Evolutionary conservation across 192 early-diverging fungal genomes (phyloP), one percentile per base, ranked within the genome.

Genomic region (Coemansia biformis): DNA sequence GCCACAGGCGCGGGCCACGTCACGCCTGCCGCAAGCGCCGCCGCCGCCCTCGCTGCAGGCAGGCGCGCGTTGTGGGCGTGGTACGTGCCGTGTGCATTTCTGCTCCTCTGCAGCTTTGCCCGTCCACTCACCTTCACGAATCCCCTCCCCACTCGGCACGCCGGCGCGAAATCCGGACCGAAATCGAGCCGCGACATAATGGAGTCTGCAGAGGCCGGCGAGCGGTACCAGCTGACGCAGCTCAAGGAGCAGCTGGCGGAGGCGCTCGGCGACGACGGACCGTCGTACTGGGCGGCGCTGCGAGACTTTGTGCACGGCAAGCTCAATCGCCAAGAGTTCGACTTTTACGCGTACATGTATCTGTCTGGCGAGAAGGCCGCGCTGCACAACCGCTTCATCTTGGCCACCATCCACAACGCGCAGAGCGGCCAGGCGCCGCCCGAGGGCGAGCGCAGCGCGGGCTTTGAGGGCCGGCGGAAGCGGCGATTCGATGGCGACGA

Each of bases 361-460:
- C 36, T 78, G 23, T 54, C 69, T 3, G 70, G 59, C 46, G 62
- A 73, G 43, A 67, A 65, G 40, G 64, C 82, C 1, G 59, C 62
- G 11, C 64, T 87, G 28, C 86, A 87, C 59, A 87, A 87, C 54
- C 74, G 80, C 43, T 87, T 87, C 59, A 87, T 87, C 39, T 65
- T 87, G 18, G 84, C 84, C 23, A 85, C 83, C 8, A 84, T 87
- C 32, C 85, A 87, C 46, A 87, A 87, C 63, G 85, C 85, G 19
- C 85, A 85, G 48, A 76, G 61, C 56, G 78, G 79, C 19, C 76
- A 76, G 44, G 78, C 77, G 14, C 85, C 85, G 24, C 85, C 85
- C 9, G 69, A 72, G 9, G 78, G 72, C 19, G 76, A 80, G 49
- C 75, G 79, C 10, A 59, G 68, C 7, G 71, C 78, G 19, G 41